Conservation (phyloP, 1,284 basidiomycete species). For the Ganoderma sp. region DNA sequence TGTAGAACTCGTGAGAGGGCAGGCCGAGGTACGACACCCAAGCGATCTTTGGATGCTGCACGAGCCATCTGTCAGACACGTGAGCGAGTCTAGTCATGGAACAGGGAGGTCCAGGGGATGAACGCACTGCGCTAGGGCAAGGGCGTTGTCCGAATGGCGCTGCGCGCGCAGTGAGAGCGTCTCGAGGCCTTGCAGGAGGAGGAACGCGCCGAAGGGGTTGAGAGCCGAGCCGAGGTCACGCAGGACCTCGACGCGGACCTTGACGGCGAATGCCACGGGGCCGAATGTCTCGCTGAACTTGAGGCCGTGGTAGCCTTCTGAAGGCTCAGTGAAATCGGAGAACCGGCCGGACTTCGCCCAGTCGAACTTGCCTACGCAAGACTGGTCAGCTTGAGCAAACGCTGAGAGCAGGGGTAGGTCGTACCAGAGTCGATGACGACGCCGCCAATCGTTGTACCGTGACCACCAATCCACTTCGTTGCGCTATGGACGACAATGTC, state of each 20-base stretch:
- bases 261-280: slow-evolving; percentile 72
- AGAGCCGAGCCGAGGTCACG: slow-evolving; percentile 80
- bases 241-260: slow-evolving; percentile 75
- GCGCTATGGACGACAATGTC: slow-evolving; percentile 88
- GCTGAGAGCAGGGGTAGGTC: slow-evolving; percentile 2
- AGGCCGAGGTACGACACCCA: slow-evolving; percentile 90
- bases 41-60: slow-evolving; percentile 70
- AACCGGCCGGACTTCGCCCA: slow-evolving; percentile 82
- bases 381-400: not conserved
- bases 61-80: slow-evolving; percentile 56
- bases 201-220: slow-evolving; percentile 85
- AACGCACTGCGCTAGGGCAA: slow-evolving; percentile 69
- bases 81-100: not conserved
- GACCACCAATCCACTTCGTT: slow-evolving; percentile 93
- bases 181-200: slow-evolving; percentile 87
- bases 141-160: slow-evolving; percentile 78
- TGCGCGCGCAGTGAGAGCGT: slow-evolving; percentile 83
- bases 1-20: slow-evolving; percentile 66
- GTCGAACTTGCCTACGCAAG: slow-evolving; percentile 76
- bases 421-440: slow-evolving; percentile 78
- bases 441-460: slow-evolving; percentile 88
- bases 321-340: slow-evolving; percentile 82
- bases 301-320: slow-evolving; percentile 86
- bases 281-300: slow-evolving; percentile 81
- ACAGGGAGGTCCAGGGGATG: not conserved